Evolutionary conservation across 345 rosid species (phyloP).

Genomic region (Aquilaria sinensis): DNA sequence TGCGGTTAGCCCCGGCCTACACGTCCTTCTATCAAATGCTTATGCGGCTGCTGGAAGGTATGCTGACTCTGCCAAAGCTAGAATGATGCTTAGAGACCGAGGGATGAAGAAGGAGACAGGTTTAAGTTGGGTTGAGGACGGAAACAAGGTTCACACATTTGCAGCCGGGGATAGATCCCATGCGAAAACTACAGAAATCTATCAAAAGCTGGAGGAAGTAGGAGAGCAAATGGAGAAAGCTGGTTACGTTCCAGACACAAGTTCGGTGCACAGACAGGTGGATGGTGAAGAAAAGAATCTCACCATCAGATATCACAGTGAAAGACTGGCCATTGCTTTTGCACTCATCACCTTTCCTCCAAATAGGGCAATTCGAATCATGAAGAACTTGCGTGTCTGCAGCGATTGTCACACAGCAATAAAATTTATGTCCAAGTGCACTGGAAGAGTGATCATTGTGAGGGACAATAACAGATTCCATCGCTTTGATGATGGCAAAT

Average conservation of each 20-base stretch:
- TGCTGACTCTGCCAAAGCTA: conserved; percentile 75
- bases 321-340: conserved; percentile 75
- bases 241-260: conserved; percentile 83
- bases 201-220: conserved; percentile 64
- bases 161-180: conserved; percentile 73
- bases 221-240: conserved; percentile 75
- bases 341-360: conserved; percentile 55
- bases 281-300: conserved; percentile 65
- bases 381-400: conserved; percentile 86
- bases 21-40: conserved; percentile 62
- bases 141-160: conserved; percentile 76
- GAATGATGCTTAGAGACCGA: conserved; percentile 70
- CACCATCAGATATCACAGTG: conserved; percentile 74
- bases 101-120: conserved; percentile 91
- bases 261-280: conserved; percentile 66
- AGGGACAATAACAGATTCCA: conserved; percentile 86
- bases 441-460: conserved; percentile 70
- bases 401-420: conserved; percentile 91
- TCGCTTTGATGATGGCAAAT: conserved; percentile 72
- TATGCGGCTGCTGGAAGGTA: conserved; percentile 91
- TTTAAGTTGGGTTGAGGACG: conserved; percentile 92
- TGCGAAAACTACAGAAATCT: conserved; percentile 48
- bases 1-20: conserved; percentile 61
- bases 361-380: conserved; percentile 63
- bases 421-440: conserved; percentile 71